These are phyloP conservation scores for Plectranthus barbatus DNA, from an alignment of 257 asterid species.

Conservation along the genomic window DNA sequence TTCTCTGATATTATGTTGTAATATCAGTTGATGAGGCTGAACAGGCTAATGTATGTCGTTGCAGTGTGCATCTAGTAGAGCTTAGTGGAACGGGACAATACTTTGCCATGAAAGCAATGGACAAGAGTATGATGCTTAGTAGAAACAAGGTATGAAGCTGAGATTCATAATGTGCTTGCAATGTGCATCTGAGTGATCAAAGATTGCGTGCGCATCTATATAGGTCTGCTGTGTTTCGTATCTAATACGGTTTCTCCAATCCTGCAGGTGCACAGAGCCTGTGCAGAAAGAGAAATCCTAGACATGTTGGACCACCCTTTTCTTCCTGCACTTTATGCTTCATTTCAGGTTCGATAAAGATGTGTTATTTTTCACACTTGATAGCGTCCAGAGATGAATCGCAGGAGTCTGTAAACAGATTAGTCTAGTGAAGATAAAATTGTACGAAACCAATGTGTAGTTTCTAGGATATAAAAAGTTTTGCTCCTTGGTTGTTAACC, in stretches of 20 bases:
- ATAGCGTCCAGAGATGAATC: no score
- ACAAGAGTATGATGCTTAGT: constrained; percentile 81
- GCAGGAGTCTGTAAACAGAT: no score
- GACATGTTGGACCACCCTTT: constrained; percentile 98
- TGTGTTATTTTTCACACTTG: no score
- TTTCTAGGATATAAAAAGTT: neutral
- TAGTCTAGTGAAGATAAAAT: no score
- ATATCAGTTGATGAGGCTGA: neutral
- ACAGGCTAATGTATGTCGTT: neutral
- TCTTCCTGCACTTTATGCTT: constrained; percentile 96
- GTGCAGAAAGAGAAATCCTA: constrained; percentile 96
- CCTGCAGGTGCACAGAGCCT: constrained; percentile 94
- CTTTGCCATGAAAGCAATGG: constrained; percentile 99
- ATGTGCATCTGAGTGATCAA: neutral
- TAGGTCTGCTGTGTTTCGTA: neutral
- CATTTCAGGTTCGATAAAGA: constrained; percentile 69
- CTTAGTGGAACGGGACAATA: constrained; percentile 67
- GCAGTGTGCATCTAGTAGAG: constrained; percentile 95
- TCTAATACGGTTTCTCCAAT: neutral
- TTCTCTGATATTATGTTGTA: neutral
- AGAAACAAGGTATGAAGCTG: constrained; percentile 71
- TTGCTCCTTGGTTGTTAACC: neutral
- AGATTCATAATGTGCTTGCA: neutral
- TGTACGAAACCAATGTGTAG: neutral
- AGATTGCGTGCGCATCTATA: neutral